phyloP scores from a whole-genome alignment of 108 stramenopile genomes.

The Cyclostephanos tholiformis region DNA sequence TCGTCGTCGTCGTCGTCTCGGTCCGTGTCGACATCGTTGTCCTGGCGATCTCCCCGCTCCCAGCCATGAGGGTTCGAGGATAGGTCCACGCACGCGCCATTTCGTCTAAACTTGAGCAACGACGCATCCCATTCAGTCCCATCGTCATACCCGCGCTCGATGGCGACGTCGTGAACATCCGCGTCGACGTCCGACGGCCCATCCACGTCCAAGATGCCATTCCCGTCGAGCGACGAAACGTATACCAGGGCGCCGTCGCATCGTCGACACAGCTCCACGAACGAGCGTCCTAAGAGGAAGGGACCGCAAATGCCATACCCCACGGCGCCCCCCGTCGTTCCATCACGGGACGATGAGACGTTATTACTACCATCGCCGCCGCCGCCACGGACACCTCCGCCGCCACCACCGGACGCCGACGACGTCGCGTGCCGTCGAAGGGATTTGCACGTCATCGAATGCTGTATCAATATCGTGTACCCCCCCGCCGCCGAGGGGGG shows the following conservation, averaged over 20 bases:
- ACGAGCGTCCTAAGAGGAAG: slow-evolving; percentile 23
- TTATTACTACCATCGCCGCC: not conserved
- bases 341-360: too few relatives aligned
- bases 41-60: slow-evolving; percentile 15
- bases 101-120: slow-evolving; percentile 12
- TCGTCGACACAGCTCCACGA: slow-evolving; percentile 30
- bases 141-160: not conserved
- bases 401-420: slow-evolving; percentile 3
- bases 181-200: slow-evolving; percentile 21
- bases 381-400: not conserved
- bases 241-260: slow-evolving; percentile 38
- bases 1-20: not conserved
- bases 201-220: too few relatives aligned
- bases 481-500: slow-evolving; percentile 19
- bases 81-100: slow-evolving; percentile 38
- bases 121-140: not conserved
- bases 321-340: too few relatives aligned
- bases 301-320: slow-evolving; percentile 35
- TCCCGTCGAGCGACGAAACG: slow-evolving; percentile 35
- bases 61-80: slow-evolving; percentile 41
- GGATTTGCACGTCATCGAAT: slow-evolving; percentile 39
- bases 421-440: slow-evolving; percentile 30
- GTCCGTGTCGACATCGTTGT: not conserved
- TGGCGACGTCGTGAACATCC: not conserved
- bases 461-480: slow-evolving; percentile 42